Evolutionary conservation across 441 rosid species (phyloP).

Genomic region (Theobroma grandiflorum): DNA sequence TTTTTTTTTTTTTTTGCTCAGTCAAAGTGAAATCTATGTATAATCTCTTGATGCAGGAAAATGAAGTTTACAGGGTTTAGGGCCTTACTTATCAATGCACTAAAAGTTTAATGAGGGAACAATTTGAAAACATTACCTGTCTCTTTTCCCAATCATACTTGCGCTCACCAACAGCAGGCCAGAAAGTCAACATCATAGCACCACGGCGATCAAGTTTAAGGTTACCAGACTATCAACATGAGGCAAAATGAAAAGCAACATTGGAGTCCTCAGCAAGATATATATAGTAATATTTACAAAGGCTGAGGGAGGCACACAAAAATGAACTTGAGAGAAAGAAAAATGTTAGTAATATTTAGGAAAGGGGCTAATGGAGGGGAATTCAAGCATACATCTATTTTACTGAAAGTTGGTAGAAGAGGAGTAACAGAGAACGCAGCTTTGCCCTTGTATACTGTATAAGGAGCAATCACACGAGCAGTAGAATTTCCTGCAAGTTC

Average conservation of each 20-base stretch:
- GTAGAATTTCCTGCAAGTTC: constrained; percentile 37
- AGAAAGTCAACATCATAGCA: constrained; percentile 72
- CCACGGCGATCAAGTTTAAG: constrained; percentile 73
- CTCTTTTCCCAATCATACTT: constrained; percentile 83
- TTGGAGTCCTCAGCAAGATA: background rate
- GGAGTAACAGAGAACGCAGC: constrained; percentile 86
- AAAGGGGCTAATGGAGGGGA: background rate
- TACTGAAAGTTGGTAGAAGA: constrained; percentile 69
- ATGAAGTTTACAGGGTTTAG: background rate
- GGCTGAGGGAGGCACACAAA: background rate
- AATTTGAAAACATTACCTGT: constrained; percentile 56
- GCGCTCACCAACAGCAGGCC: constrained; percentile 87
- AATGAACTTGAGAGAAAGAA: background rate
- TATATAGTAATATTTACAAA: background rate
- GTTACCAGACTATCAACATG: constrained; percentile 60
- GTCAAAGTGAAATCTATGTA: background rate
- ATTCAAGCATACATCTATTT: constrained; percentile 50
- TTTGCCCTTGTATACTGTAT: constrained; percentile 86
- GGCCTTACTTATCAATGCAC: background rate
- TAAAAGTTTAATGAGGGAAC: background rate
- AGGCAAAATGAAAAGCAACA: constrained; percentile 23
- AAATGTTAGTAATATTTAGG: background rate
- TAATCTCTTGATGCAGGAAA: background rate
- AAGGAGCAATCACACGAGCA: constrained; percentile 74
- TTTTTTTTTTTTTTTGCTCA: background rate